Base-by-base conservation (phyloP, 2,329 filamentous ascomycete genomes). In the Monosporascus sp. region DNA sequence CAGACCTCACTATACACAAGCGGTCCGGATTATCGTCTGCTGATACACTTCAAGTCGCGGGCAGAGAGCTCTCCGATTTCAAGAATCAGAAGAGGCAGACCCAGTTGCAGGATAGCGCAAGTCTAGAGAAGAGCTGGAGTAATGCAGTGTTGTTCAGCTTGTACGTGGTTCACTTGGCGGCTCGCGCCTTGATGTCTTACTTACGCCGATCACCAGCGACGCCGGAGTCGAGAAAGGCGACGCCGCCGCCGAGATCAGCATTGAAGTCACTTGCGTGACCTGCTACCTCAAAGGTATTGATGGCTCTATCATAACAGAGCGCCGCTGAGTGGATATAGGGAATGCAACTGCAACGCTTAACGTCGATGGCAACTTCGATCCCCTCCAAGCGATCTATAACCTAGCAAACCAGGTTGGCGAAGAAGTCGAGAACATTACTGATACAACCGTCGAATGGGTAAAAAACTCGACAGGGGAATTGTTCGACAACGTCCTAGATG, bases 251-350 rank as follows among this genome's bases (percentile, higher is more conserved):
- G 35, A 60, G 14, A 54, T 59, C 6, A 62, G 64, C 3, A 59
- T 78, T n/a, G 67, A 77, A 48, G 70, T 79, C 37, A 67, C 68
- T 11, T 80, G 78, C 61, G 70, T 66, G 4, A 75, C 66, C 5
- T 82, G 79, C 59, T 82, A 81, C 60, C 63, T 81, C 51, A 77
- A 76, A 52, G 78, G 77, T 44, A 63, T 59, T 11, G 20, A 11
- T 8, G n/a, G 3, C 8, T 43, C 40, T 3, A 5, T 8, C 40
- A 22, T 11, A 20, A 14, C 3, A 31, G 28, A 11, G 28, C 28
- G 28, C 3, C 28, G 28, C 28, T 31, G 28, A 31, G 3, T 5
- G 28, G 28, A 31, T 31, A 31, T 3, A 43, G 40, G 40, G 40
- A 43, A 43, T 5, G 76, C 74, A 11, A 73, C 64, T 9, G 74